Evolutionary conservation across 352 stramenopile genomes (phyloP).

Genomic region (Phytophthora fragariaefolia): DNA sequence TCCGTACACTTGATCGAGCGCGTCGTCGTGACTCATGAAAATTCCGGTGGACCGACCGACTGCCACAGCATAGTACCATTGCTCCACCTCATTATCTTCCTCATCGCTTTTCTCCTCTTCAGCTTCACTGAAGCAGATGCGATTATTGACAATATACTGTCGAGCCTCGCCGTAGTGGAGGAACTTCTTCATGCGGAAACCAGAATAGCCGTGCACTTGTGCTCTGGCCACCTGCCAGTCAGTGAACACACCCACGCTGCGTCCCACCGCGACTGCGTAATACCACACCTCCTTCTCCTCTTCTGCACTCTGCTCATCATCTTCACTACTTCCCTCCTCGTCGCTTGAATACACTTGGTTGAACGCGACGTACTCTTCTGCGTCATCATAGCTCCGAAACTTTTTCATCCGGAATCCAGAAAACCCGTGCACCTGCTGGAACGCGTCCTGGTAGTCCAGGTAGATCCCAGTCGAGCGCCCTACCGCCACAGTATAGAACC

Average conservation of each 20-base stretch:
- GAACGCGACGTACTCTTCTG: constrained; percentile 15
- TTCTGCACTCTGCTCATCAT: constrained; percentile 7
- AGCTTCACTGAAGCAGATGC: neutral
- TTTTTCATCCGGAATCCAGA: constrained; percentile 27
- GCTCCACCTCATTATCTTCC: constrained; percentile 28
- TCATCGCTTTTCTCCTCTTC: constrained; percentile 11
- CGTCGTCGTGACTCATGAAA: neutral
- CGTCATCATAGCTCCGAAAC: constrained; percentile 16
- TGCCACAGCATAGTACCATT: constrained; percentile 45
- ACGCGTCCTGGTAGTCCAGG: constrained; percentile 14
- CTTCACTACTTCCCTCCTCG: no score
- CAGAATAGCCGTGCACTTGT: constrained; percentile 58
- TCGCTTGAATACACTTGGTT: constrained; percentile 24
- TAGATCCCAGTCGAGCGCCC: constrained; percentile 56
- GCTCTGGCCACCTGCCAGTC: constrained; percentile 43
- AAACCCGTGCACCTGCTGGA: constrained; percentile 17
- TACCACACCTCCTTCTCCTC: constrained; percentile 14
- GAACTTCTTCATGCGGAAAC: constrained; percentile 72
- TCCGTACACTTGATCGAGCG: constrained; percentile 5
- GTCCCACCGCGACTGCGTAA: constrained; percentile 64
- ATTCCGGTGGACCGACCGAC: constrained; percentile 10
- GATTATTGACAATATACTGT: constrained; percentile 15
- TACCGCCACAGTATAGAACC: constrained; percentile 57
- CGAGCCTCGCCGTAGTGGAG: constrained; percentile 41
- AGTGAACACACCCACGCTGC: constrained; percentile 49